Conservation (phyloP, 352 stramenopile species). For the Phytophthora hybrid region DNA sequence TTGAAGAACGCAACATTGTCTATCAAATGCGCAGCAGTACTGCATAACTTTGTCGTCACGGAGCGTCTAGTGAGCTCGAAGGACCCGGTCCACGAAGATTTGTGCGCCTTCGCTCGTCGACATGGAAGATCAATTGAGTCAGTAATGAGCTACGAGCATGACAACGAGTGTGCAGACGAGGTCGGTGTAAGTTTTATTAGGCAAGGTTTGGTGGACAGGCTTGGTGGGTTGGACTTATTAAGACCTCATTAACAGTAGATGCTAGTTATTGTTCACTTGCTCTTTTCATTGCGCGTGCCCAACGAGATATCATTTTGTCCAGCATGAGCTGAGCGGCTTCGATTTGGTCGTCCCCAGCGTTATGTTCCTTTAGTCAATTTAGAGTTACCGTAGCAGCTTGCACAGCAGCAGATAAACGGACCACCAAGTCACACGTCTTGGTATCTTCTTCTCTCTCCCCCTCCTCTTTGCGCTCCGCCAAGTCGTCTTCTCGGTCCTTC, state of each 20-base stretch:
- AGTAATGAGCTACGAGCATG: not conserved
- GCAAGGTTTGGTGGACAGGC: not conserved
- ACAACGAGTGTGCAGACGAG: not conserved
- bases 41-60: not conserved
- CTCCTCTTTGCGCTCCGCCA: too few relatives aligned
- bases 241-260: not conserved
- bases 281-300: not conserved
- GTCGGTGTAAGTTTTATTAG: not conserved
- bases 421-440: too few relatives aligned
- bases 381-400: not conserved
- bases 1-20: not conserved
- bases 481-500: too few relatives aligned
- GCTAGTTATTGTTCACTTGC: not conserved
- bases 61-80: not conserved
- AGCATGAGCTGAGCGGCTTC: not conserved
- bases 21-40: not conserved
- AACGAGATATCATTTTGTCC: not conserved
- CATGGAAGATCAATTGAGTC: not conserved
- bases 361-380: not conserved
- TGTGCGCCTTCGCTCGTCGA: not conserved
- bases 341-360: not conserved
- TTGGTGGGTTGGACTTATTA: not conserved
- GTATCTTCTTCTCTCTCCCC: not conserved
- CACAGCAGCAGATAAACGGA: not conserved
- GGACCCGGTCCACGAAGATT: not conserved